phyloP scores from a whole-genome alignment of 495 filamentous ascomycete genomes.

The Penicillium samsonianum region DNA sequence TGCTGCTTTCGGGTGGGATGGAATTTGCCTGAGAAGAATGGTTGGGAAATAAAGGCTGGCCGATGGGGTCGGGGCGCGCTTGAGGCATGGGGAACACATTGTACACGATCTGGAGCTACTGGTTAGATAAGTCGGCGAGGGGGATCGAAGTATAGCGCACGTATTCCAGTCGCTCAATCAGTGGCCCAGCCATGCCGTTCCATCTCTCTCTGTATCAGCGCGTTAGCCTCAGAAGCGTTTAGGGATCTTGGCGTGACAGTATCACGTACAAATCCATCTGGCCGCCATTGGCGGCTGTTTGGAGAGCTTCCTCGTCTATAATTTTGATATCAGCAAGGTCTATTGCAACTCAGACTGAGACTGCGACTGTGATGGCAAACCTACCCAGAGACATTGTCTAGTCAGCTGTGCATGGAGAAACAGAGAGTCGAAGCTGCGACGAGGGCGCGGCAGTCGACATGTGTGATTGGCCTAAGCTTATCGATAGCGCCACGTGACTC shows the following conservation, averaged over 20 bases:
- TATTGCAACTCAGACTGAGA: background rate
- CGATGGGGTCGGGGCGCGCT: constrained; percentile 35
- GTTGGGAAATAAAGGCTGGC: constrained; percentile 26
- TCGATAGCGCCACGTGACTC: constrained; percentile 34
- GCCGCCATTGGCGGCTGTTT: constrained; percentile 63
- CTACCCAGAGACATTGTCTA: constrained; percentile 44
- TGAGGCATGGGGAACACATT: constrained; percentile 54
- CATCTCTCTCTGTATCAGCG: constrained; percentile 51
- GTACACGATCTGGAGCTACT: constrained; percentile 47
- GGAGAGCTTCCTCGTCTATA: constrained; percentile 63
- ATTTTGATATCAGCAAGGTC: constrained; percentile 6
- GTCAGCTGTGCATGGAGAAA: constrained; percentile 17
- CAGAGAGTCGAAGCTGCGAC: constrained; percentile 22
- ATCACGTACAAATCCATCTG: constrained; percentile 66
- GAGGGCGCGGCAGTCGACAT: constrained; percentile 1
- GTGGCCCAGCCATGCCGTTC: constrained; percentile 51
- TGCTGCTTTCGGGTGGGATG: constrained; percentile 39
- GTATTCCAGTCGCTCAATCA: constrained; percentile 56
- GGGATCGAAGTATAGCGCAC: constrained; percentile 33
- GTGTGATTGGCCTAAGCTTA: constrained; percentile 31
- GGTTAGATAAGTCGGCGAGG: constrained; percentile 13
- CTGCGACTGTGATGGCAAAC: constrained; percentile 11
- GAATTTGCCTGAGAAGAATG: constrained; percentile 39
- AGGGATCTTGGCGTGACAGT: background rate
- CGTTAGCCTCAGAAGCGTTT: constrained; percentile 30